Conservation (phyloP, 768 basidiomycete genomes). For the Mycena sanguinolenta region DNA sequence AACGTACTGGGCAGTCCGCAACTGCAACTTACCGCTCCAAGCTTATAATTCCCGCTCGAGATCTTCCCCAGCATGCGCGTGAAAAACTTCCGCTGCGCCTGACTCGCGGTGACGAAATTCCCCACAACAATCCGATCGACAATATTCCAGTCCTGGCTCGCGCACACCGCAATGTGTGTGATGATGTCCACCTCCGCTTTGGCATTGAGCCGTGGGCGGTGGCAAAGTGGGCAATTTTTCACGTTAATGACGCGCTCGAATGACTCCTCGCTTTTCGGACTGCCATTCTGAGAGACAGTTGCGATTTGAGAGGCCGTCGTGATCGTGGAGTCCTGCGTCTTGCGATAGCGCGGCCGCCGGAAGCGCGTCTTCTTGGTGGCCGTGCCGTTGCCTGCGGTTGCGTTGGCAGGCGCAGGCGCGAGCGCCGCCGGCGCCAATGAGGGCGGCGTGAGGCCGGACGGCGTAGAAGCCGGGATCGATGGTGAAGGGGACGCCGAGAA, state of each 20-base stretch:
- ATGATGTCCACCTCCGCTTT: constrained; percentile 96
- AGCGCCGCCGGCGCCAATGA: constrained; percentile 19
- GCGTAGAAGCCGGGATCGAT: constrained; percentile 16
- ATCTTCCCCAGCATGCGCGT: constrained; percentile 91
- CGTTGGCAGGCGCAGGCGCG: constrained; percentile 30
- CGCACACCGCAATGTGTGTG: constrained; percentile 97
- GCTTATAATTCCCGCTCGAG: constrained; percentile 86
- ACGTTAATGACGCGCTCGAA: constrained; percentile 95
- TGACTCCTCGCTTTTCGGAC: constrained; percentile 44
- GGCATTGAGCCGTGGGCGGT: constrained; percentile 84
- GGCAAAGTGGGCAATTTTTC: constrained; percentile 94
- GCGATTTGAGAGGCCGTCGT: constrained; percentile 38
- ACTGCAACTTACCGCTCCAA: constrained; percentile 81
- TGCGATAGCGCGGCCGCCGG: constrained; percentile 39
- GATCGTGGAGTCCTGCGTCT: constrained; percentile 31
- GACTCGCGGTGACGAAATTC: constrained; percentile 93
- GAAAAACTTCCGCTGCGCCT: constrained; percentile 98
- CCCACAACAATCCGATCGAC: constrained; percentile 92
- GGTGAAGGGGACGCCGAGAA: constrained; percentile 5
- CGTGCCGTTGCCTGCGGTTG: constrained; percentile 19
- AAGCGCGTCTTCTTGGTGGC: constrained; percentile 39
- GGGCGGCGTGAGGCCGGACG: neutral
- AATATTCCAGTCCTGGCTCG: constrained; percentile 91
- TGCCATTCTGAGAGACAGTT: constrained; percentile 28
- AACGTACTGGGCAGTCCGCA: constrained; percentile 27